Evolutionary conservation across 2,329 filamentous ascomycete species (phyloP).

Genomic region (Colletotrichum gigasporum): DNA sequence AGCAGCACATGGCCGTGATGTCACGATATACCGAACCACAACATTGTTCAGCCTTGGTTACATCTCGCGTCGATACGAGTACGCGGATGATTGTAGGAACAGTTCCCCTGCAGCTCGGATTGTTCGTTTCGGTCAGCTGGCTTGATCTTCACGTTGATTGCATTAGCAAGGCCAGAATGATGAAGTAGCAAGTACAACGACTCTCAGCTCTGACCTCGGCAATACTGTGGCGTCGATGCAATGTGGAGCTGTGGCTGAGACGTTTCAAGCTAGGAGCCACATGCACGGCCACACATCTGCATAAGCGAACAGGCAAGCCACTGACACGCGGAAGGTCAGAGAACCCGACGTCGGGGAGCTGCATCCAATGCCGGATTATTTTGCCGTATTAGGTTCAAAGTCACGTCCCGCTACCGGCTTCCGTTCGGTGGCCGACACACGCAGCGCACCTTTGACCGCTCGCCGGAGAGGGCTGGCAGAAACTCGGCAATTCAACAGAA

Average conservation of each 20-base stretch:
- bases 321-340: not conserved
- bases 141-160: slow-evolving; percentile 15
- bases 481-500: slow-evolving; percentile 29
- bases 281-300: not conserved
- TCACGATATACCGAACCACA: not conserved
- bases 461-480: slow-evolving; percentile 24
- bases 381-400: slow-evolving; percentile 4
- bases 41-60: not conserved
- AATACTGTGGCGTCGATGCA: not conserved
- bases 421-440: slow-evolving; percentile 4
- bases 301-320: not conserved
- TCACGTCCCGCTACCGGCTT: slow-evolving; percentile 1
- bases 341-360: slow-evolving; percentile 6
- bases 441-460: slow-evolving; percentile 24
- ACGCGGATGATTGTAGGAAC: not conserved
- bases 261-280: not conserved
- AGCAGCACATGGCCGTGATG: slow-evolving; percentile 5
- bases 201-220: not conserved
- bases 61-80: not conserved
- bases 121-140: not conserved
- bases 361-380: slow-evolving; percentile 12
- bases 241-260: not conserved
- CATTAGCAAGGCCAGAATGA: not conserved
- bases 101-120: not conserved
- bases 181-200: not conserved